Base-by-base conservation (phyloP, 1,284 basidiomycete genomes). In the Apiotrichum gracile region DNA sequence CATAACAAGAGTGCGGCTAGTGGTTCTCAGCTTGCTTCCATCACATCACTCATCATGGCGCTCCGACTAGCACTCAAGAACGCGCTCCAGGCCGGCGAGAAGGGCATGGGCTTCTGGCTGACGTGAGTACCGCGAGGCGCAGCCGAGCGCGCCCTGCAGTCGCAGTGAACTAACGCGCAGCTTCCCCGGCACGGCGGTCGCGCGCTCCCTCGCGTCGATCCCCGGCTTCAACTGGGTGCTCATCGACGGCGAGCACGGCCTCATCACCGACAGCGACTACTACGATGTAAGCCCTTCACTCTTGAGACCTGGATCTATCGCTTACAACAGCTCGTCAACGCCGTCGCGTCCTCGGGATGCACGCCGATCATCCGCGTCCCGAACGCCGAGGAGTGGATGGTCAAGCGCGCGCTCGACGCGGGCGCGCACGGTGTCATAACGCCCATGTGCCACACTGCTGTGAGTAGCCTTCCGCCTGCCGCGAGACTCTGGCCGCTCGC, bases 101-200 rank as follows among this genome's bases (percentile, higher is more conserved):
- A 82, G n/a, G 84, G 85, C 4, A 83, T 86, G 57, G 85, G 85
- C 7, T 81, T 81, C n/a, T 87, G 85, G 84, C 72, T 85, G 34
- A 85, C 83, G 26, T 70, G 52, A 57, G 67, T 65, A 16, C 9
- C 12, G 13, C 7, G 27, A 13, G 7, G 7, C 6, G 27, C 27
- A 7, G 27, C 13, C 13, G 7, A 29, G 27, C 27, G 13, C 26
- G 17, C 17, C 24, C 3, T 3, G 3, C 33, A 34, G 9, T 5
- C 33, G 9, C 5, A 34, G 14, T 5, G 33, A 40, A 49, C 58
- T 41, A 45, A 47, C 42, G 40, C 46, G 2, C 47, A 69, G 68
- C 16, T 63, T 64, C 50, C 55, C 61, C 16, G 59, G 60, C 9
- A 51, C 66, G 4, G 47, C 62, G 2, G 53, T 68, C 16, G 63